Evolutionary conservation across 1,284 basidiomycete species (phyloP).

Genomic region (Marasmius tenuissimus): DNA sequence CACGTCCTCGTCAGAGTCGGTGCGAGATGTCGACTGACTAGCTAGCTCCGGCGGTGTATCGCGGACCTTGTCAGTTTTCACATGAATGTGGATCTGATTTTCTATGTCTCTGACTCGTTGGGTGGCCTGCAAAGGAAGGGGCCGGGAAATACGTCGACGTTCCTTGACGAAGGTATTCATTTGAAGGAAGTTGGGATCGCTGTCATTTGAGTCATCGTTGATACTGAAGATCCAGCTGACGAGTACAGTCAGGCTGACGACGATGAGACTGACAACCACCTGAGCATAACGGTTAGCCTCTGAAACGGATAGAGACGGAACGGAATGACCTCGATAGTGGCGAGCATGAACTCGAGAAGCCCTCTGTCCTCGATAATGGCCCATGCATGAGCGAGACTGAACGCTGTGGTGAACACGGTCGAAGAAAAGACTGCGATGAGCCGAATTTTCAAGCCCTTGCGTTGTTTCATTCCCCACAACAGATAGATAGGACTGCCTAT

Average conservation of each 20-base stretch:
- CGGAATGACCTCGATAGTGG: conserved; percentile 16
- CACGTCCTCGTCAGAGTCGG: too few species aligned
- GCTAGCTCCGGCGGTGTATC: too few species aligned
- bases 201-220: not conserved
- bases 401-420: conserved; percentile 19
- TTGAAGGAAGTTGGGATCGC: too few species aligned
- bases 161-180: too few species aligned
- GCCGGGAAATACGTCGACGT: too few species aligned
- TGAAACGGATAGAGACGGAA: not conserved
- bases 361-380: conserved; percentile 17
- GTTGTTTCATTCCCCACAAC: conserved; percentile 18
- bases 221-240: conserved; percentile 8
- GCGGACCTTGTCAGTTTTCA: too few species aligned
- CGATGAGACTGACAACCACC: conserved; percentile 18
- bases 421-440: conserved; percentile 24
- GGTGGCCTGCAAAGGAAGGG: too few species aligned
- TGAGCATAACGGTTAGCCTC: conserved; percentile 1
- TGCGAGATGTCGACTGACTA: too few species aligned
- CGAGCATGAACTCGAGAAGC: conserved; percentile 18
- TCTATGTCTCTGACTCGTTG: too few species aligned
- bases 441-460: conserved; percentile 19
- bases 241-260: conserved; percentile 23
- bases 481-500: conserved; percentile 20
- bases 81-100: too few species aligned
- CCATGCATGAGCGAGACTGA: conserved; percentile 22